phyloP scores from a whole-genome alignment of 2,329 filamentous ascomycete genomes.

The Leptographium flavum region DNA sequence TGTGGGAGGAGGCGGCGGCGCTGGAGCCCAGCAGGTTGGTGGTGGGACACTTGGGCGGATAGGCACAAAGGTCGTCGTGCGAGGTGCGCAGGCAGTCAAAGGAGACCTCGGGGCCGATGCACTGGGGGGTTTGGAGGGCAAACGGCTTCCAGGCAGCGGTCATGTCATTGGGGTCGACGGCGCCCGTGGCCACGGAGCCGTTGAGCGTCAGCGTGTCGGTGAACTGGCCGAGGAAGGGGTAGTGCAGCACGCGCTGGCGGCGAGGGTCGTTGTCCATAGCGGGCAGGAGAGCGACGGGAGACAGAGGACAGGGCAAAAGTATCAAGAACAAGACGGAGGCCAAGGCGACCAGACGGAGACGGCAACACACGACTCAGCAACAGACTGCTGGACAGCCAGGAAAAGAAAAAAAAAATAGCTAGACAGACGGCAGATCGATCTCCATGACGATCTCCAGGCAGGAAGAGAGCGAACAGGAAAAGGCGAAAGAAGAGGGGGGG shows the following conservation, averaged over 20 bases:
- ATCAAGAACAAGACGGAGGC: no score
- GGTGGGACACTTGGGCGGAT: conserved; percentile 9
- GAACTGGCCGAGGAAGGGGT: conserved; percentile 4
- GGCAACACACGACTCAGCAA: no score
- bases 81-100: conserved; percentile 7
- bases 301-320: no score
- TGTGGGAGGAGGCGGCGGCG: conserved; percentile 2
- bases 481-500: background rate
- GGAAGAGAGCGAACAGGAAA: no score
- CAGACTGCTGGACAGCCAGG: no score
- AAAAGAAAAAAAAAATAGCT: no score
- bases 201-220: conserved; percentile 3
- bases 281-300: background rate
- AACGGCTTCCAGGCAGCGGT: conserved; percentile 9
- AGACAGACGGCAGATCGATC: no score
- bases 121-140: conserved; percentile 9
- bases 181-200: conserved; percentile 9
- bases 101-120: conserved; percentile 4
- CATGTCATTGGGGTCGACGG: conserved; percentile 5
- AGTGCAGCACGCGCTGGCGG: conserved; percentile 8
- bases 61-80: conserved; percentile 11
- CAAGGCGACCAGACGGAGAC: no score
- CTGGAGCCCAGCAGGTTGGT: conserved; percentile 1
- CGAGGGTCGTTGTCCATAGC: conserved; percentile 1
- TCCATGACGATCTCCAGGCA: no score